Evolutionary conservation across 768 basidiomycete species (phyloP).

Genomic region (Termitomyces sp.): DNA sequence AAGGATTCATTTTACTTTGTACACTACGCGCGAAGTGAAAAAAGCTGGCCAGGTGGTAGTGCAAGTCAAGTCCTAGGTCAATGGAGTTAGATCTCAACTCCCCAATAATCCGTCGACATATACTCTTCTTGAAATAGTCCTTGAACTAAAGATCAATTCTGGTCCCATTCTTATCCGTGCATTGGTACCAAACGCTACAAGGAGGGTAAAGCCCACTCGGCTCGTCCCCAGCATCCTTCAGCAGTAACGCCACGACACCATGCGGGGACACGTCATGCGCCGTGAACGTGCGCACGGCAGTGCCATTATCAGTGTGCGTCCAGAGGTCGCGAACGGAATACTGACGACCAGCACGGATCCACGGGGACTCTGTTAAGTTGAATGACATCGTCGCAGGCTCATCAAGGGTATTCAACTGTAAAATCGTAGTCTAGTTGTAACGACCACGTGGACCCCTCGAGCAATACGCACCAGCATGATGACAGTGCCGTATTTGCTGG

Average conservation of each 20-base stretch:
- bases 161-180: conserved; percentile 55
- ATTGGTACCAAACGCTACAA: conserved; percentile 53
- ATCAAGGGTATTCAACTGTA: conserved; percentile 49
- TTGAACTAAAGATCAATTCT: neutral
- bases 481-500: conserved; percentile 50
- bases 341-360: conserved; percentile 56
- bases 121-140: neutral
- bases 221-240: conserved; percentile 64
- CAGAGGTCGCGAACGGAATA: conserved; percentile 67
- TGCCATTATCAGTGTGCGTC: conserved; percentile 68
- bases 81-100: neutral
- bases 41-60: neutral
- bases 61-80: neutral
- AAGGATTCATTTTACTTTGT: neutral
- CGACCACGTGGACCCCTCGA: neutral
- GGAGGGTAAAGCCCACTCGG: conserved; percentile 51
- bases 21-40: neutral
- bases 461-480: conserved; percentile 51
- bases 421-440: neutral
- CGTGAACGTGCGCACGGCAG: conserved; percentile 54
- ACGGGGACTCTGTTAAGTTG: conserved; percentile 58
- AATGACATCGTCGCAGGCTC: conserved; percentile 48
- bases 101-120: neutral
- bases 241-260: conserved; percentile 61
- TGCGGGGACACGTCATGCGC: conserved; percentile 52